A percentile compares a stretch with the other conserved stretches of the same genome.
These are phyloP conservation scores for Lactarius hengduanensis DNA, from an alignment of 768 basidiomycete genomes.

Conservation along the genomic window DNA sequence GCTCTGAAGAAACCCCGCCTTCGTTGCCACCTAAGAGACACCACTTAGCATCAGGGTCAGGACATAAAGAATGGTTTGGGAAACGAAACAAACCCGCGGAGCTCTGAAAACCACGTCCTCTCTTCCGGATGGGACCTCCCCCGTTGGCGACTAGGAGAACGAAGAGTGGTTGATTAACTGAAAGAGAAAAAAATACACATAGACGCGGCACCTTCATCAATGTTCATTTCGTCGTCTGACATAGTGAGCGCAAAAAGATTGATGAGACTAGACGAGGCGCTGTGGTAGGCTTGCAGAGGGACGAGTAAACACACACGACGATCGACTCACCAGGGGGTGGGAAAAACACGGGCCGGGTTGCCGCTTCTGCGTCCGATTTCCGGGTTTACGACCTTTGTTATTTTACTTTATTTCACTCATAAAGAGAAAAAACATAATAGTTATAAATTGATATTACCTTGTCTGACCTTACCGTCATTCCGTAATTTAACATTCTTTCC, in stretches of 20 bases:
- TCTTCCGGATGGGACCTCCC: slow-evolving; percentile 69
- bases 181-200: neutral
- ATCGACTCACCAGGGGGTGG: neutral
- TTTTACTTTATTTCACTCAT: neutral
- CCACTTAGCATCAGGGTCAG: slow-evolving; percentile 2
- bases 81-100: slow-evolving; percentile 47
- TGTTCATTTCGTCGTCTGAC: slow-evolving; percentile 93
- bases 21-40: slow-evolving; percentile 57
- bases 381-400: neutral
- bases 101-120: slow-evolving; percentile 84
- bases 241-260: slow-evolving; percentile 45
- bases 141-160: slow-evolving; percentile 45
- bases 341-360: slow-evolving; percentile 2
- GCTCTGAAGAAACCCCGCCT: slow-evolving; percentile 55
- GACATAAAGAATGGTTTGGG: neutral
- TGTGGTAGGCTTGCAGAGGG: neutral
- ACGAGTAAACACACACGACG: neutral
- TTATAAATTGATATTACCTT: neutral
- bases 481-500: slow-evolving; percentile 1
- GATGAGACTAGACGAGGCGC: neutral
- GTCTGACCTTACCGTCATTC: neutral
- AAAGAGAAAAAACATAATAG: neutral
- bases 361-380: slow-evolving; percentile 2
- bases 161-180: neutral
- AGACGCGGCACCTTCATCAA: slow-evolving; percentile 67